A percentile compares a stretch with the other conserved stretches of the same genome.
Conservation (phyloP, 2,329 filamentous ascomycete species). For the Cordyceps farinosa region DNA sequence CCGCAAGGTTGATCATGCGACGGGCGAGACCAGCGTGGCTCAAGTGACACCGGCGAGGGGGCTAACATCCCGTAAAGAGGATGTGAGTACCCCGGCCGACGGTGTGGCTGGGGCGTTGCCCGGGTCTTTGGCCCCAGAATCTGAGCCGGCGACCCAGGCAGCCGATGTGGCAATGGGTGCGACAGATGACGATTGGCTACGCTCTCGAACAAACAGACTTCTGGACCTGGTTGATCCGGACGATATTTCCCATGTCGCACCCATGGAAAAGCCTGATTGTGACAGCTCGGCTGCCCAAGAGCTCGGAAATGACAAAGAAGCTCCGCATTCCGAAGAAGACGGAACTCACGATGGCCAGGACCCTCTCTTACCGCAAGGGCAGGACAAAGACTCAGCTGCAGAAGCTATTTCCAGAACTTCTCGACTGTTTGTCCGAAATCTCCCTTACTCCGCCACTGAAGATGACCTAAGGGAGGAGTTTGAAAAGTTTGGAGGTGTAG, state of each 20-base stretch:
- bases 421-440: conserved; percentile 83
- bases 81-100: background rate
- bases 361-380: conserved; percentile 25
- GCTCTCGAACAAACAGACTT: conserved; percentile 80
- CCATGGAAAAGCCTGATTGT: conserved; percentile 11
- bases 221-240: conserved; percentile 80
- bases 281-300: conserved; percentile 3
- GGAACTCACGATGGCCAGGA: conserved; percentile 27
- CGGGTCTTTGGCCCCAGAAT: conserved; percentile 19
- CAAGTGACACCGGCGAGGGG: conserved; percentile 8
- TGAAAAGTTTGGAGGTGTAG: conserved; percentile 65
- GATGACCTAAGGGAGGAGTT: conserved; percentile 74
- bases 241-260: conserved; percentile 37
- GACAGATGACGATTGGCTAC: conserved; percentile 86
- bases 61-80: background rate
- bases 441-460: conserved; percentile 76
- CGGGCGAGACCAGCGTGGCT: conserved; percentile 21
- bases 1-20: conserved; percentile 33
- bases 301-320: conserved; percentile 22
- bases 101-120: conserved; percentile 9
- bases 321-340: conserved; percentile 30
- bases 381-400: conserved; percentile 41
- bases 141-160: conserved; percentile 24
- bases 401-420: conserved; percentile 67
- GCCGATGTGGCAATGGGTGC: conserved; percentile 37